Conservation (phyloP, 2,329 filamentous ascomycete species). For the Xylaria sp. region DNA sequence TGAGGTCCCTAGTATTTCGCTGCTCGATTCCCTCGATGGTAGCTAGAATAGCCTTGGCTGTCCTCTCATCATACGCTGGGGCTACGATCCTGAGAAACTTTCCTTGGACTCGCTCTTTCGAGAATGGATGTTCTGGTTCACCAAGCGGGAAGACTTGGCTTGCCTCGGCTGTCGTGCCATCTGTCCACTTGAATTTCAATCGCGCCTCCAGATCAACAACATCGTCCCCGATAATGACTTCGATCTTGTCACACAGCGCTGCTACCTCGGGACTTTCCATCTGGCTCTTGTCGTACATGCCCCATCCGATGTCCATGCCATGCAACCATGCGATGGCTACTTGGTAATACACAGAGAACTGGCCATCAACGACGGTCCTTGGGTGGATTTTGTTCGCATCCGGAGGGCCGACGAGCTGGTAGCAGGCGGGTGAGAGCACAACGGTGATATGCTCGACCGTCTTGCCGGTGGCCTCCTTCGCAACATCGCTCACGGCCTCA, state of each 20-base stretch:
- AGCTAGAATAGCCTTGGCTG: slow-evolving; percentile 32
- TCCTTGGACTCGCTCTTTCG: slow-evolving; percentile 37
- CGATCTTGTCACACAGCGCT: slow-evolving; percentile 39
- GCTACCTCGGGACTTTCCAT: slow-evolving; percentile 38
- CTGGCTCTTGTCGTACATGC: slow-evolving; percentile 40
- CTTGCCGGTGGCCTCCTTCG: slow-evolving; percentile 20
- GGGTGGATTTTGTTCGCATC: slow-evolving; percentile 43
- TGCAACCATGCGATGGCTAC: slow-evolving; percentile 44
- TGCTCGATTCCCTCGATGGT: slow-evolving; percentile 35
- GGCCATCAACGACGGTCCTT: slow-evolving; percentile 45
- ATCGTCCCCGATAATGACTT: slow-evolving; percentile 32
- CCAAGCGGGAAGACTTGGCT: slow-evolving; percentile 38
- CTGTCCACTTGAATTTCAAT: slow-evolving; percentile 33
- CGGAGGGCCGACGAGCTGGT: slow-evolving; percentile 40
- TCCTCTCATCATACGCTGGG: slow-evolving; percentile 35
- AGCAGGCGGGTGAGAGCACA: slow-evolving; percentile 39
- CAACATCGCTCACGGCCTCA: slow-evolving; percentile 40
- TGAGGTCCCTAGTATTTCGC: slow-evolving; percentile 29
- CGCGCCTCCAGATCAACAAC: slow-evolving; percentile 35
- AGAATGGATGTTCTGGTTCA: slow-evolving; percentile 41
- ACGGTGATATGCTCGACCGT: slow-evolving; percentile 37
- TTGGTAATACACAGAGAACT: slow-evolving; percentile 48
- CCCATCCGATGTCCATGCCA: slow-evolving; percentile 42
- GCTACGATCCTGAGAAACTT: slow-evolving; percentile 42
- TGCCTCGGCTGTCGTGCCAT: slow-evolving; percentile 34